These are phyloP conservation scores for Diplosphaera chodatii DNA, from an alignment of 139 green algal genomes.

Conservation along the genomic window DNA sequence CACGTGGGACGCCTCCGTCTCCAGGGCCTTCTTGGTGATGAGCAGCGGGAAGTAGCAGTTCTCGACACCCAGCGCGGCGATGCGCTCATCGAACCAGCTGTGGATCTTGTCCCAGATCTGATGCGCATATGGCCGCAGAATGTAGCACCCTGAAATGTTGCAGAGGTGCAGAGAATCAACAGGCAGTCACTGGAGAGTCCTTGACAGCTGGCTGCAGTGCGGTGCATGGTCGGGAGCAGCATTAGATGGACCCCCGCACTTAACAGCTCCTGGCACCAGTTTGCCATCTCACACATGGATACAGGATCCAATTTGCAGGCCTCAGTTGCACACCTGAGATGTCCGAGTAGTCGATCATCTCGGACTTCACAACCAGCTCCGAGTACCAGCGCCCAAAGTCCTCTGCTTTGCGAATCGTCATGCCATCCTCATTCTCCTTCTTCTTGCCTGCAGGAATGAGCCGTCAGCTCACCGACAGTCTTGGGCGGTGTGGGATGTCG, in stretches of 20 bases:
- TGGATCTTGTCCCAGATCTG: conserved; percentile 82
- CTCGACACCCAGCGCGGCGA: conserved; percentile 88
- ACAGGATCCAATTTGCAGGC: no score
- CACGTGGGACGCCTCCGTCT: conserved; percentile 97
- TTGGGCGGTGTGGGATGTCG: no score
- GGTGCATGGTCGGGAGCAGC: no score
- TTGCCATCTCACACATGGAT: no score
- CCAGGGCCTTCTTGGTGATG: conserved; percentile 92
- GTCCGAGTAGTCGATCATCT: conserved; percentile 94
- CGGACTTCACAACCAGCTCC: conserved; percentile 42
- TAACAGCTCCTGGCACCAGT: no score
- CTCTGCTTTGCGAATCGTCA: conserved; percentile 70
- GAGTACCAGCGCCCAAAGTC: conserved; percentile 92
- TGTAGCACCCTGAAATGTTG: conserved; percentile 97
- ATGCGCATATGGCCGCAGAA: conserved; percentile 91
- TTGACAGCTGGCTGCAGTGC: no score
- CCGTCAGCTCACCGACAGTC: no score
- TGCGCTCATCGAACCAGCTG: conserved; percentile 84
- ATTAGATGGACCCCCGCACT: no score
- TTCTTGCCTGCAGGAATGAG: no score
- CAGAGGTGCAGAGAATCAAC: no score
- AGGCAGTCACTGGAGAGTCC: no score
- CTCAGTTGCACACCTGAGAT: conserved; percentile 87
- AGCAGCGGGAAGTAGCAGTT: conserved; percentile 99
- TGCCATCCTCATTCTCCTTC: conserved; percentile 88